Conservation (phyloP, 192 early-diverging fungal species). For the Linnemannia hyalina region DNA sequence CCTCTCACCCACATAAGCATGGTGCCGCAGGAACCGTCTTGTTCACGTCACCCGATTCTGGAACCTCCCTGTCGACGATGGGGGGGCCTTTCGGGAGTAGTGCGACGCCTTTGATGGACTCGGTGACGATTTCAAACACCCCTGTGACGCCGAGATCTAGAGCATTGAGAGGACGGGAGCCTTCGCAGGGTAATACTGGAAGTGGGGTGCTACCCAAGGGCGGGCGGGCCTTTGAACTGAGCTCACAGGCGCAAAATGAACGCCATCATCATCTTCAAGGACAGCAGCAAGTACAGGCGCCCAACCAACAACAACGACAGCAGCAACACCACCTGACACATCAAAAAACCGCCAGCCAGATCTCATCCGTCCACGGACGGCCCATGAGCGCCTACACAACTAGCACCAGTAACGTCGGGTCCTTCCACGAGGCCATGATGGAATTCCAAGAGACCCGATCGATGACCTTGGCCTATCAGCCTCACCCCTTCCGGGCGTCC, state of each 20-base stretch:
- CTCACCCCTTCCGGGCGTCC: conserved; percentile 23
- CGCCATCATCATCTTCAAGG: neutral
- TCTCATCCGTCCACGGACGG: neutral
- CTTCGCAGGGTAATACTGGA: conserved; percentile 3
- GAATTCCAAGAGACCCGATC: conserved; percentile 24
- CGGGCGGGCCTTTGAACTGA: conserved; percentile 21
- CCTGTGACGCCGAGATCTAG: neutral
- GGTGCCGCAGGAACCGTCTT: conserved; percentile 4
- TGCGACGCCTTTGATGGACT: conserved; percentile 17
- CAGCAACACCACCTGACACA: neutral
- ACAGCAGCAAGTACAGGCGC: neutral
- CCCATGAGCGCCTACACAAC: conserved; percentile 33
- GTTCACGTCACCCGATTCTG: conserved; percentile 20
- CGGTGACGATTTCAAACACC: conserved; percentile 1
- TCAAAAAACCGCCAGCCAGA: neutral
- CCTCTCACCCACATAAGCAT: neutral
- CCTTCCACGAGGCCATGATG: conserved; percentile 22
- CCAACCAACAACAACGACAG: neutral
- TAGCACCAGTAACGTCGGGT: conserved; percentile 9
- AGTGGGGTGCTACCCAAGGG: neutral
- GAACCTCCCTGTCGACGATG: conserved; percentile 7
- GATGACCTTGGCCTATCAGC: conserved; percentile 16
- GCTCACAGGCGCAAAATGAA: conserved; percentile 23
- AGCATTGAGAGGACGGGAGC: conserved; percentile 9
- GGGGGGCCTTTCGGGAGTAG: neutral